These are phyloP conservation scores for Botrytis sinoallii DNA, from an alignment of 2,329 filamentous ascomycete species.

Conservation along the genomic window DNA sequence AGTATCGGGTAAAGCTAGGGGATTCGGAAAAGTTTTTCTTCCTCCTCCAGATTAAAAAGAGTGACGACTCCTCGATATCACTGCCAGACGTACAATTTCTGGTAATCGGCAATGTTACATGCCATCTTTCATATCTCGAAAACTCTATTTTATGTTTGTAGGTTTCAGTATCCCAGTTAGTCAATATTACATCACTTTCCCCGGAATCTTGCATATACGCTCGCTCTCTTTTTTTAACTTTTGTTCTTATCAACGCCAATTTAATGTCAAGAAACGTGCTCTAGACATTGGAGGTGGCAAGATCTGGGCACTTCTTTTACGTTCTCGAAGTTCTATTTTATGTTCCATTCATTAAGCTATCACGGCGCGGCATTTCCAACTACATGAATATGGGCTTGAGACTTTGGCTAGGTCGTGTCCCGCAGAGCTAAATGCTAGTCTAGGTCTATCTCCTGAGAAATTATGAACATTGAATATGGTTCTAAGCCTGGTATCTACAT, in stretches of 20 bases:
- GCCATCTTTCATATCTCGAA: neutral
- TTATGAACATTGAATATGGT: neutral
- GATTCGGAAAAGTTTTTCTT: constrained; percentile 5
- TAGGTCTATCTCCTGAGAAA: neutral
- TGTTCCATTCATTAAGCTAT: neutral
- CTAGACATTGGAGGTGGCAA: neutral
- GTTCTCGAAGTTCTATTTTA: neutral
- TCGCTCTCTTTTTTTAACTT: neutral
- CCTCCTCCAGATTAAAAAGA: neutral
- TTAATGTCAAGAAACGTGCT: neutral
- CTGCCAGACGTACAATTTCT: neutral
- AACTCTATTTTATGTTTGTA: constrained; percentile 7
- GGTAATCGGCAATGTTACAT: neutral
- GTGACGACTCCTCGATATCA: neutral
- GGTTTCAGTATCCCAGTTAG: neutral
- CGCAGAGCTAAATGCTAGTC: neutral
- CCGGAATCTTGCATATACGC: neutral
- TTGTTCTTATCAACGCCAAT: neutral
- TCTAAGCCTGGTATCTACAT: neutral
- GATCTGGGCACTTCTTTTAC: neutral
- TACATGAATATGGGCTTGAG: neutral
- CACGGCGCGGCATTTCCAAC: neutral
- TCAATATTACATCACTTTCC: constrained; percentile 7
- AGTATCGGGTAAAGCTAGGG: constrained; percentile 3
- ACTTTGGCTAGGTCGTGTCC: neutral